These are phyloP conservation scores for Themeda triandra DNA, from an alignment of 176 grass and related monocot species.

Conservation along the genomic window DNA sequence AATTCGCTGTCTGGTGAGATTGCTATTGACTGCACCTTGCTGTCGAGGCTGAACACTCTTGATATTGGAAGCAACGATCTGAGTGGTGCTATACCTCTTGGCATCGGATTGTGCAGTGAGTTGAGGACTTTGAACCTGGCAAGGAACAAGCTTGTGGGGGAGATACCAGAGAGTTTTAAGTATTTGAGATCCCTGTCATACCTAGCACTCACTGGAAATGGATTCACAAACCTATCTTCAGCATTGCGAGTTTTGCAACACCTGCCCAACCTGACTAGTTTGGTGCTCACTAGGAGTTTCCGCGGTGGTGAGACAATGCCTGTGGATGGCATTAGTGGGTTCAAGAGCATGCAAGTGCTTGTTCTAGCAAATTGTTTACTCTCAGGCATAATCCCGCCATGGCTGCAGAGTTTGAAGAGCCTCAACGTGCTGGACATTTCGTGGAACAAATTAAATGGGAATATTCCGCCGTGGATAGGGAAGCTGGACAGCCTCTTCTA, in stretches of 20 bases:
- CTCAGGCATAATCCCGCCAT: constrained; percentile 30
- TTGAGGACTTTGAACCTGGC: constrained; percentile 48
- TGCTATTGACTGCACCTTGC: constrained; percentile 34
- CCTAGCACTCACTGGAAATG: constrained; percentile 40
- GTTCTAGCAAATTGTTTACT: constrained; percentile 48
- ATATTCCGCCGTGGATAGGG: constrained; percentile 53
- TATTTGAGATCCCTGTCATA: constrained; percentile 36
- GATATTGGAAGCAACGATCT: constrained; percentile 41
- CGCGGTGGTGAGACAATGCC: constrained; percentile 37
- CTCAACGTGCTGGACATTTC: constrained; percentile 63
- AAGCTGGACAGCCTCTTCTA: constrained; percentile 56
- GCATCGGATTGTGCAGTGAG: constrained; percentile 8
- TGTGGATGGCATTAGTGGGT: constrained; percentile 29
- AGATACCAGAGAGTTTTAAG: constrained; percentile 50
- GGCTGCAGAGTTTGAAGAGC: constrained; percentile 29
- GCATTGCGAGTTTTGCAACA: constrained; percentile 49
- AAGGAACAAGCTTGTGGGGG: constrained; percentile 43
- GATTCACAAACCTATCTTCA: constrained; percentile 42
- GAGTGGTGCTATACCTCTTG: constrained; percentile 22
- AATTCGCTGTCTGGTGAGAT: constrained; percentile 45
- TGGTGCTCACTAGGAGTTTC: constrained; percentile 55
- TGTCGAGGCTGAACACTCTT: constrained; percentile 28
- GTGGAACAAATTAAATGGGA: constrained; percentile 58
- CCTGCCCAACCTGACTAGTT: constrained; percentile 40
- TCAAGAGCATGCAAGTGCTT: constrained; percentile 48